Base-by-base conservation (phyloP, 1,284 basidiomycete genomes). In the Polyporus tsugae region DNA sequence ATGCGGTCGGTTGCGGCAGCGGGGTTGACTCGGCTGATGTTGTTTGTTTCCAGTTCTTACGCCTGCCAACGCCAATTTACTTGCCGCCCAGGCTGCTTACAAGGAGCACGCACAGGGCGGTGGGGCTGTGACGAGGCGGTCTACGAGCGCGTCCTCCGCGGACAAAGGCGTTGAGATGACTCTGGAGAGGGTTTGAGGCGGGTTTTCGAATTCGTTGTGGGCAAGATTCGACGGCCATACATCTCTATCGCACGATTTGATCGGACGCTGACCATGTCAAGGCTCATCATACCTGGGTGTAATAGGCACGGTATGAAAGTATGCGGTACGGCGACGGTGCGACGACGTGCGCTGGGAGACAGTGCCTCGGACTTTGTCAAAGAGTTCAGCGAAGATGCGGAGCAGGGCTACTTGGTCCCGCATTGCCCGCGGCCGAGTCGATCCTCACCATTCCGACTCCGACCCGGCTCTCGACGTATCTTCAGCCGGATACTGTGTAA, bases 11-110 rank as follows among this genome's bases (percentile, higher is more conserved):
- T 25, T 17, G 6, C 4, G 6, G 19, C 10, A 1, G 36, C 22
- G 11, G 41, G 19, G 4, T 42, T n/a, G 46, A 41, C 49, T 38
- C n/a, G 19, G 17, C 59, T 61, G 15, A 60, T 25, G 33, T 38
- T 29, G 9, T 36, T 44, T 58, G 42, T 4, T 63, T 38, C 17
- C 57, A 75, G 72, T 73, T n/a, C 66, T 75, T 44, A 74, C 75
- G 1, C 68, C 72, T 11, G 58, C 57, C 11, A 71, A 72, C 41
- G 66, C 70, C 46, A 71, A 75, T 49, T 68, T 66, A 49, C 46
- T 75, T 19, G 68, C 71, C 41, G 75, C 67, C 0, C 73, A 72
- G 41, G 53, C 63, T 13, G 75, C 75, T 3, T 71, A 75, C 53
- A 65, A 63, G 35, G 70, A 74, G 64, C 75, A 75, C 64, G 60